phyloP scores from a whole-genome alignment of 805 yeast genomes.

The Metschnikowia kunwiensis region DNA sequence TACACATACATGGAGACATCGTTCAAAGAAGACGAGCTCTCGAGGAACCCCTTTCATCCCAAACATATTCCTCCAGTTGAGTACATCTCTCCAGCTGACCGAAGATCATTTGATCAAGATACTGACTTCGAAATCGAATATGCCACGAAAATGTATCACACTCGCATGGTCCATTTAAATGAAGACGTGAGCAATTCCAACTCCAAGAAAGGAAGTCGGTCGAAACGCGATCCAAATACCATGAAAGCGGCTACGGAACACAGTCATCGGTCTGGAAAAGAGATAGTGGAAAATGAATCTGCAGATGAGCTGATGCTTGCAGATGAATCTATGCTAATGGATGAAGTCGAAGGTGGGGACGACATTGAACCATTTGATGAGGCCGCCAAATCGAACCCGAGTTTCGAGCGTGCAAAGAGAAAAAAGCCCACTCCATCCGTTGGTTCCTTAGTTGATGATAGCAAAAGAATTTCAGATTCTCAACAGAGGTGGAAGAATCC shows the following conservation, averaged over 20 bases:
- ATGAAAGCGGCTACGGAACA: constrained; percentile 7
- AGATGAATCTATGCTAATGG: constrained; percentile 9
- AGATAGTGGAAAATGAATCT: constrained; percentile 6
- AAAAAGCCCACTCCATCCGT: constrained; percentile 19
- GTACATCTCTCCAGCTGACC: constrained; percentile 26
- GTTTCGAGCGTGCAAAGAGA: constrained; percentile 11
- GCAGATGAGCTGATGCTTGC: constrained; percentile 12
- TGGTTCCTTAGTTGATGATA: constrained; percentile 15
- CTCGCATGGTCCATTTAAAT: constrained; percentile 39
- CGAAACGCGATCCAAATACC: constrained; percentile 23
- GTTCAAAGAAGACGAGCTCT: constrained; percentile 49
- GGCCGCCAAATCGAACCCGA: neutral
- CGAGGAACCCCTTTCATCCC: constrained; percentile 57
- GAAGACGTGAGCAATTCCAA: constrained; percentile 38
- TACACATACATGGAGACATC: constrained; percentile 78
- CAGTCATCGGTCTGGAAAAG: constrained; percentile 1
- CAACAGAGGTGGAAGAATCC: constrained; percentile 14
- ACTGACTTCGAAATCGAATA: constrained; percentile 47
- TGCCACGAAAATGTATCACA: constrained; percentile 46
- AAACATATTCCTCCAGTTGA: constrained; percentile 36
- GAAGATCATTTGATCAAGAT: constrained; percentile 41
- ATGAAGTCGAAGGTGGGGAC: constrained; percentile 21
- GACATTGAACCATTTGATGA: constrained; percentile 11
- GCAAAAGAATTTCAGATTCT: constrained; percentile 6
- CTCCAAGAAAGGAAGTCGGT: constrained; percentile 32